These are phyloP conservation scores for Talaromyces borbonicus DNA, from an alignment of 495 filamentous ascomycete species.

Conservation along the genomic window DNA sequence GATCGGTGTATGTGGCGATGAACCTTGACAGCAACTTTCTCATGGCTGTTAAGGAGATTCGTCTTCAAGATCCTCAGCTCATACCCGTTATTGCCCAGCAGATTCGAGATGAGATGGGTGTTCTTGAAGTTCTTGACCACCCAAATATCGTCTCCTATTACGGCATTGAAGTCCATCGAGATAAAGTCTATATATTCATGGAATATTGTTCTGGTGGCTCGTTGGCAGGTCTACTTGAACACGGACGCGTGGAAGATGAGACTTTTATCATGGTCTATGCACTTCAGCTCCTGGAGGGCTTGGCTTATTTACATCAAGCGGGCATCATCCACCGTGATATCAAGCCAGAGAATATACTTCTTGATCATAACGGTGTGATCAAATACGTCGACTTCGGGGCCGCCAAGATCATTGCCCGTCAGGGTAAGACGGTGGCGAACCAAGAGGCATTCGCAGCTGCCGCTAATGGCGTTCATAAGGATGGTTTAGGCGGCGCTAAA, in stretches of 20 bases:
- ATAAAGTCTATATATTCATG: conserved; percentile 99
- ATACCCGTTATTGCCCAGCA: conserved; percentile 88
- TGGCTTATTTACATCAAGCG: conserved; percentile 87
- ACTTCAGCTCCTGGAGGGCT: conserved; percentile 87
- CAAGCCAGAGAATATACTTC: conserved; percentile 96
- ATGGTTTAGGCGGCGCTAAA: conserved; percentile 18
- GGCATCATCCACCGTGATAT: conserved; percentile 93
- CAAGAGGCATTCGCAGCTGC: conserved; percentile 40
- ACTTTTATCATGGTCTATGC: conserved; percentile 97
- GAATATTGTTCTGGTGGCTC: conserved; percentile 96
- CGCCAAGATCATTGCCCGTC: conserved; percentile 91
- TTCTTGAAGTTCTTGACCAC: conserved; percentile 88
- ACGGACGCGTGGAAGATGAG: conserved; percentile 95
- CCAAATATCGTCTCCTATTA: conserved; percentile 97
- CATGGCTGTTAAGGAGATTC: conserved; percentile 98
- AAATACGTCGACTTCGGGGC: conserved; percentile 99
- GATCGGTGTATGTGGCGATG: conserved; percentile 93
- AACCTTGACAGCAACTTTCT: conserved; percentile 91
- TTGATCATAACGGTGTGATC: conserved; percentile 95
- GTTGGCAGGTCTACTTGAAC: conserved; percentile 80
- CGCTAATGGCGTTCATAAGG: conserved; percentile 17
- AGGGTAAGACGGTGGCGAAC: conserved; percentile 76
- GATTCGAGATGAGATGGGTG: conserved; percentile 94
- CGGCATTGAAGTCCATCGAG: conserved; percentile 93
- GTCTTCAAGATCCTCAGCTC: conserved; percentile 89